A percentile compares a stretch with the other conserved stretches of the same genome.
Conservation (phyloP, 1,284 basidiomycete genomes). For the Sanghuangporus weigelae region DNA sequence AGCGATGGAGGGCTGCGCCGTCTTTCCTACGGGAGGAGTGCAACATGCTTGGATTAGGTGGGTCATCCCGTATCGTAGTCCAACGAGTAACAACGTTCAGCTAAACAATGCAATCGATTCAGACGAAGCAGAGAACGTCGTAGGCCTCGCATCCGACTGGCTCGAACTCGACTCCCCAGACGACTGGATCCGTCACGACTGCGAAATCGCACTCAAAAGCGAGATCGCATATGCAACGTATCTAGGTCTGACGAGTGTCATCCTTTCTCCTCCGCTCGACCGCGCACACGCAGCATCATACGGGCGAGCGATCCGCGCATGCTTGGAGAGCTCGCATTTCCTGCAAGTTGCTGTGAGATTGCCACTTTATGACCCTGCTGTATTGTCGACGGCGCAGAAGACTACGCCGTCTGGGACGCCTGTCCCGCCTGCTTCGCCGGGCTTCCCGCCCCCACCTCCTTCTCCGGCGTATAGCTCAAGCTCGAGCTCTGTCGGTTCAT, state of each 20-base stretch:
- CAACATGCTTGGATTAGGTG: conserved; percentile 81
- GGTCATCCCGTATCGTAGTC: conserved; percentile 27
- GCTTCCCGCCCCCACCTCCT: not conserved
- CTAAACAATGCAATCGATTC: not conserved
- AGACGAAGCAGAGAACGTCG: conserved; percentile 83
- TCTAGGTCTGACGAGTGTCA: conserved; percentile 78
- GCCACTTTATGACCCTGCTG: conserved; percentile 75
- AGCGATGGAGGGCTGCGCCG: conserved; percentile 83
- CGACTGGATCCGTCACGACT: conserved; percentile 93
- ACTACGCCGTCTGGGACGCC: conserved; percentile 25
- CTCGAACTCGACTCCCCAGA: conserved; percentile 90
- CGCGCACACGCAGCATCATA: conserved; percentile 85
- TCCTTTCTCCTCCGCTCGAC: conserved; percentile 89
- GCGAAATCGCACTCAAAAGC: conserved; percentile 91
- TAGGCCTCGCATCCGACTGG: conserved; percentile 87
- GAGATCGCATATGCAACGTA: conserved; percentile 93
- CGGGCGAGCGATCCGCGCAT: conserved; percentile 82
- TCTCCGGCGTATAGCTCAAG: conserved; percentile 12
- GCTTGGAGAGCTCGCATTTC: conserved; percentile 58
- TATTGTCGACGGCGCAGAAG: conserved; percentile 25
- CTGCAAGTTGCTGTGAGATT: conserved; percentile 78
- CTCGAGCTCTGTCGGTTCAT: conserved; percentile 14
- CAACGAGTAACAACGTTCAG: not conserved
- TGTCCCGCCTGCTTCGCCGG: conserved; percentile 26
- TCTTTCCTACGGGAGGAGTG: conserved; percentile 82